Evolutionary conservation across 495 filamentous ascomycete genomes (phyloP), one percentile per base, ranked within the genome.

Genomic region (Neurospora discreta): DNA sequence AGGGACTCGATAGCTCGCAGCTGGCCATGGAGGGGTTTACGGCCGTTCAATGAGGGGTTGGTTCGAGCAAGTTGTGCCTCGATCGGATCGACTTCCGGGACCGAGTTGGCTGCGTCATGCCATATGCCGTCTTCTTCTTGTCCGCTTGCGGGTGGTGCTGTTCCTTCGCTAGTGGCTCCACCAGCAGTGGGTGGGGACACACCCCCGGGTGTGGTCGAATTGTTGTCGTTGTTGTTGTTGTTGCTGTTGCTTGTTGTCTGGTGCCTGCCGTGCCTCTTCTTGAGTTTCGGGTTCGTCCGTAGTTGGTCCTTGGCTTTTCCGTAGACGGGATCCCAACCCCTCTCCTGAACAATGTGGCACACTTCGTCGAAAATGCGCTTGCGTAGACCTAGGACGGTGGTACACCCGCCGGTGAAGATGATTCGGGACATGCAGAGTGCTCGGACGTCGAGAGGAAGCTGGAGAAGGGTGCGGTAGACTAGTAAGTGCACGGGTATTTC

Each of bases 351-450:
- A 5, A 96, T 77, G 0, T 78, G 73, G 7, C 84, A 84, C 0
- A 98, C 84, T 74, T 99, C 95, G 36, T 89, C 84, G 20, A 98
- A 81, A 39, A 97, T 85, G 9, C 95, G 89, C n/a, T 82, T 81
- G 75, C 93, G 94, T 2, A 99, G 82, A 6, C 95, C 95, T 2
- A 92, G 87, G 15, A 98, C 90, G 30, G 88, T 86, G 43, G 93
- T 89, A 67, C 91, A 90, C 7, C 94, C 94, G 42, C 95, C 95
- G 0, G 91, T 90, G 77, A 98, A 89, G 5, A 97, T 85, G 69
- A 99, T 93, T 69, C 95, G 91, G 8, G 93, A 89, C 92, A 98
- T 95, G 80, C 93, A 97, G 10, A 90, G 81, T 1, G 90, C 89
- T 30, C 95, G 89, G 26, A 92, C 88, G 81, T 99, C 95, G 3